These are phyloP conservation scores for Aphanomyces stellatus DNA, from an alignment of 352 stramenopile genomes.

Conservation along the genomic window DNA sequence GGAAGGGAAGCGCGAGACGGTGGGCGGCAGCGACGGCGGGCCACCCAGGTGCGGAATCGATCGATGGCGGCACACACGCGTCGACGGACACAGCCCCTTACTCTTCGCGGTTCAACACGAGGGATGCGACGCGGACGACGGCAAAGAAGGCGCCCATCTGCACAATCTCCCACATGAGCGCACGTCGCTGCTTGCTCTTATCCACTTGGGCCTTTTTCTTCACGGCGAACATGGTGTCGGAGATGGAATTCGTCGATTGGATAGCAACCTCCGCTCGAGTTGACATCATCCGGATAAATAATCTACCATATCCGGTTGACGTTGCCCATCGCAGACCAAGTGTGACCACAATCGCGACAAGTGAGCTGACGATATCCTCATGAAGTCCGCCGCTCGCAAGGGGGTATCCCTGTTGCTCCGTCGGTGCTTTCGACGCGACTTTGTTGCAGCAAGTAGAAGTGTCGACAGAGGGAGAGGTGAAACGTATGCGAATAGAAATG, in stretches of 20 bases:
- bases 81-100: neutral
- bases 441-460: too few relatives aligned
- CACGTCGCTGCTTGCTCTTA: slow-evolving; percentile 65
- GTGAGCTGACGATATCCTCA: too few relatives aligned
- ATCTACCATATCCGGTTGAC: slow-evolving; percentile 11
- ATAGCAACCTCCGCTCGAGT: neutral
- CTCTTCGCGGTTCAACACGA: slow-evolving; percentile 50
- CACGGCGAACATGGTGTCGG: slow-evolving; percentile 21
- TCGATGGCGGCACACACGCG: slow-evolving; percentile 26
- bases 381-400: too few relatives aligned
- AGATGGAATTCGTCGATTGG: slow-evolving; percentile 9
- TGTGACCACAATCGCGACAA: too few relatives aligned
- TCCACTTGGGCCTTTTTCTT: slow-evolving; percentile 84
- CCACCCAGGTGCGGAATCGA: too few relatives aligned
- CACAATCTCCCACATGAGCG: slow-evolving; percentile 56
- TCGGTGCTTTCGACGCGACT: too few relatives aligned
- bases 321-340: too few relatives aligned
- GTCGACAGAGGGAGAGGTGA: too few relatives aligned
- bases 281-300: slow-evolving; percentile 10
- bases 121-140: slow-evolving; percentile 58
- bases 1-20: slow-evolving; percentile 20
- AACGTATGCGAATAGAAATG: too few relatives aligned
- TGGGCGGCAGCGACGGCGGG: too few relatives aligned
- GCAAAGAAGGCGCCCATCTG: slow-evolving; percentile 71
- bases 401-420: too few relatives aligned